Percentiles rank a stretch among this genome's conserved stretches.
Evolutionary conservation across 179 eudicot species (phyloP).

Genomic region (Dionaea muscipula): DNA sequence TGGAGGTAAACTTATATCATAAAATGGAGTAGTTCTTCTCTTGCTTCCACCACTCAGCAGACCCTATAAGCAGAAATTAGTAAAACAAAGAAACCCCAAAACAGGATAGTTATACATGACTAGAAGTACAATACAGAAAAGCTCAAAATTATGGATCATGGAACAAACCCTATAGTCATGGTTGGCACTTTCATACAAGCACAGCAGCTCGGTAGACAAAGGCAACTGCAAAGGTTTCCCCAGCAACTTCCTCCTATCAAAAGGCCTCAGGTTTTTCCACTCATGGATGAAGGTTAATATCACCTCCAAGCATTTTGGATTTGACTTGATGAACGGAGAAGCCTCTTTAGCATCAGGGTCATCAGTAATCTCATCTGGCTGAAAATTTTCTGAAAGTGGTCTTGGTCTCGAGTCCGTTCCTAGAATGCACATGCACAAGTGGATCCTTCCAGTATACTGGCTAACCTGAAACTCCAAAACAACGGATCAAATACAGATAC

Average conservation of each 20-base stretch:
- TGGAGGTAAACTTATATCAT: slow-evolving; percentile 52
- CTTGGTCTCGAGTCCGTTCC: slow-evolving; percentile 59
- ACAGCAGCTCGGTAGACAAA: slow-evolving; percentile 56
- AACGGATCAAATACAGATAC: not conserved
- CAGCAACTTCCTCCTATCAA: slow-evolving; percentile 52
- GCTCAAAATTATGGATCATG: not conserved
- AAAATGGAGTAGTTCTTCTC: slow-evolving; percentile 61
- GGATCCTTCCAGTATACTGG: slow-evolving; percentile 86
- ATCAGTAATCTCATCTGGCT: slow-evolving; percentile 52
- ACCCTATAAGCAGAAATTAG: slow-evolving; percentile 37
- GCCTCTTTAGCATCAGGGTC: slow-evolving; percentile 17
- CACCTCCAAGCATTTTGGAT: slow-evolving; percentile 38
- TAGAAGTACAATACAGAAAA: not conserved
- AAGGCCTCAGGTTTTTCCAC: slow-evolving; percentile 66
- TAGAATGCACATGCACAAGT: slow-evolving; percentile 54
- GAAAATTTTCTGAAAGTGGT: slow-evolving; percentile 69
- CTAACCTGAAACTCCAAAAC: slow-evolving; percentile 50
- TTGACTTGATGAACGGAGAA: slow-evolving; percentile 26
- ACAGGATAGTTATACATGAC: not conserved
- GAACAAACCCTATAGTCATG: slow-evolving; percentile 61
- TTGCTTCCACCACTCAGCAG: slow-evolving; percentile 72
- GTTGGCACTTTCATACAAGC: slow-evolving; percentile 53
- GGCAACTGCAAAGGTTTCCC: slow-evolving; percentile 87
- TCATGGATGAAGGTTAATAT: slow-evolving; percentile 50
- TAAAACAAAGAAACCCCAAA: not conserved